Evolutionary conservation across 495 filamentous ascomycete genomes (phyloP), one percentile per base, ranked within the genome.

Genomic region (Penicillium ochrochloron): DNA sequence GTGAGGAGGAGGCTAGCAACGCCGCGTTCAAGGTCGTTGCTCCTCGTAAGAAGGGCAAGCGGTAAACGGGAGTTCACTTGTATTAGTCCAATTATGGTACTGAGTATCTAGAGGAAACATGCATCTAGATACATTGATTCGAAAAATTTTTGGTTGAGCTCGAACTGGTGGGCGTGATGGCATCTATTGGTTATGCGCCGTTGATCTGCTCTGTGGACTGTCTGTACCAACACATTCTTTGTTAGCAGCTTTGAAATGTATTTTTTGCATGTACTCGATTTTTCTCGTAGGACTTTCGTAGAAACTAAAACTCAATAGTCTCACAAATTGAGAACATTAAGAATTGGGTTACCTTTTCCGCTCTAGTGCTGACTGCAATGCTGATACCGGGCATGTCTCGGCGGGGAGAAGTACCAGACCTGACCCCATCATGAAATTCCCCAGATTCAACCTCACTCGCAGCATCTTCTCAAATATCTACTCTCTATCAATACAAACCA

Each of bases 31-130:
- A 92, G 81, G 90, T 98, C 48, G 94, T 98, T 44, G 86, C 91
- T 50, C 85, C 88, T 64, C 94, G 96, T 76, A 98, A 97, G 87
- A 97, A 96, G 86, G 91, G 92, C 64, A 95, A 89, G 83, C 85
- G 87, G 80, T 90, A 78, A 70, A 59, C 31, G 62, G 66, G 12
- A 11, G 25, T 27, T 27, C 25, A 27, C 31, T 35, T 21, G 54
- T 67, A 66, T 60, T 59, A 57, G 34, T 57, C 5, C 15, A 12
- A n/a, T 14, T 61, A 23, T 54, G 37, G 29, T 60, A 29, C 9
- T 11, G 41, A 14, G 52, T 35, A 37, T 56, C 14, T 29, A 37
- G 21, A 31, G 33, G 29, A 12, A 37, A 14, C 8, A 0, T 56
- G 12, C 25, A 29, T 52, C 11, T 51, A 17, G 25, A 31, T 27